Base-by-base conservation (phyloP, 192 early-diverging fungal species). In the Coemansia pectinata region DNA sequence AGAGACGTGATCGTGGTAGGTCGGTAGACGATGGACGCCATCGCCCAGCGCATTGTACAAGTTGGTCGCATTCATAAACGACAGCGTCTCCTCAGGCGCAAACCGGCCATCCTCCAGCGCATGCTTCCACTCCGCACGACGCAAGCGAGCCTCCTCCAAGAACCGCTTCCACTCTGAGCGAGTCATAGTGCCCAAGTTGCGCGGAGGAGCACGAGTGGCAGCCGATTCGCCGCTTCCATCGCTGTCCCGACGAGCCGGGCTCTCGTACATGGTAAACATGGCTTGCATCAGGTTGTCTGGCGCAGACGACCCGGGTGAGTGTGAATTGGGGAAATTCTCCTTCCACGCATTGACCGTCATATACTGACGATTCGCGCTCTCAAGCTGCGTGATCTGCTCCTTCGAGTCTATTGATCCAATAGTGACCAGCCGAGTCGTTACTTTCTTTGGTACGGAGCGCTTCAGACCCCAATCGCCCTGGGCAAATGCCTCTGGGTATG, bases 381-480 rank as follows among this genome's bases (percentile, higher is more conserved):
- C 71, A 78, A 88, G 90, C 29, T 86, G 85, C 0, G 84, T 88
- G 60, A 89, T 88, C 83, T 91, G 90, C 74, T 93, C 92, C 33
- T 85, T 81, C 5, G 90, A 90, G 65, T 93, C 92, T 25, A 91
- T 79, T 31, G 79, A 75, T 14, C 74, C 72, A 59, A 93, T 73
- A 39, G 82, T 85, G 41, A 89, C 75, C 47, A 84, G 62, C 34
- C 79, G 78, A 14, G 91, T 90, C 19, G 79, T 72, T 60, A 91
- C 74, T 25, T 87, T 85, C n/a, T 79, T 84, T 34, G 92, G 91
- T 61, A 93, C 74, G 50, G 83, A 78, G 27, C 91, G 90, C 80
- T 93, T 93, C 70, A 93, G 66, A 15, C 92, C 92, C 91, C 91
- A 93, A 67, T 91, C 88, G 17, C 89, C 90, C 4, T 50, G 63